These are phyloP conservation scores for Solanum hybrid DNA, from an alignment of 305 asterid species.

Conservation along the genomic window DNA sequence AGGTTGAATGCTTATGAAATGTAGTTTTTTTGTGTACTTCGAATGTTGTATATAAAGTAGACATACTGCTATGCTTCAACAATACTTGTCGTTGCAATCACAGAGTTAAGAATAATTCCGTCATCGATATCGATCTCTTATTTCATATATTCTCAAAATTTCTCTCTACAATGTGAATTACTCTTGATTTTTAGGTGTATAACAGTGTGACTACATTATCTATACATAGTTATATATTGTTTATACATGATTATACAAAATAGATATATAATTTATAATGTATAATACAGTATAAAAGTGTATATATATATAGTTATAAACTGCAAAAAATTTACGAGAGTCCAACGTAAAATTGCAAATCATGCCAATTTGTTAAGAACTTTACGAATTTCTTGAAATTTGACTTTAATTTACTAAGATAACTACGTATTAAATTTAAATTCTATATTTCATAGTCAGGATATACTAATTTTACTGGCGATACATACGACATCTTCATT, in stretches of 20 bases:
- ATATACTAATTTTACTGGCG: neutral
- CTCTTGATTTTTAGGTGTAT: neutral
- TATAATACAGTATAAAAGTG: neutral
- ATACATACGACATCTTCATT: neutral
- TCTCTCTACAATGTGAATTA: neutral
- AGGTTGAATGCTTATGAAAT: neutral
- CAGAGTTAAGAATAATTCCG: neutral
- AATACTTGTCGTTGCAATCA: neutral
- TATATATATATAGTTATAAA: too few relatives aligned
- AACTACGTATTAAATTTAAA: too few relatives aligned
- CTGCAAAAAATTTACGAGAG: too few relatives aligned
- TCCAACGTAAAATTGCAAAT: too few relatives aligned
- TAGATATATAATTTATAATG: neutral
- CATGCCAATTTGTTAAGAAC: too few relatives aligned
- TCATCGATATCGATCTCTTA: neutral
- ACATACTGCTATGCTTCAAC: neutral
- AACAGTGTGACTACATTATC: neutral
- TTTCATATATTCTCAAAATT: neutral
- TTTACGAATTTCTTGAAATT: too few relatives aligned
- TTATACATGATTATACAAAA: neutral
- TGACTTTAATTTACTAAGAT: too few relatives aligned
- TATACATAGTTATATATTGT: neutral
- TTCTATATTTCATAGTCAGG: neutral
- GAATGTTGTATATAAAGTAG: neutral
- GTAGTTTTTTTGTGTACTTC: neutral